Base-by-base conservation (phyloP, 345 rosid genomes). In the Brassica nigra region DNA sequence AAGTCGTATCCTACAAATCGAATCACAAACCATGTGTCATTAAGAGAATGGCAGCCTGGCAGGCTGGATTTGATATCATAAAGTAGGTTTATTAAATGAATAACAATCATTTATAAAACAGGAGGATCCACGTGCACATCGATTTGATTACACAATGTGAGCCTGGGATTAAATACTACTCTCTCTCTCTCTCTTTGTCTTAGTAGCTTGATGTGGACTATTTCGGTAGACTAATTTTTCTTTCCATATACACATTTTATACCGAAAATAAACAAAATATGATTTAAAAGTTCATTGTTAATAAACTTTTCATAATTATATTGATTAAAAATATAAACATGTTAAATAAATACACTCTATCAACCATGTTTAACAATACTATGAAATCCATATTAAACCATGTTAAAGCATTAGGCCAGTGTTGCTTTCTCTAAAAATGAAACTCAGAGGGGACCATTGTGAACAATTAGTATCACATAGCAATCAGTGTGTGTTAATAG, bases 11-110 rank as follows among this genome's bases (percentile, higher is more conserved):
- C 66, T 52, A 70, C 76, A 70, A 36, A 80, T 75, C 83, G 76
- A 80, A 80, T 75, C 80, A 80, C 36, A 30, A 28, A 75, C 71
- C 58, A 63, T 39, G 67, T 75, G 68, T 76, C 73, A 71, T 58
- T 64, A 71, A 75, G 58, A 80, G 85, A 82, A 82, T 85, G 87
- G 83, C 23, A 20, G 23, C 23, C 23, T 85, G 87, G 83, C 84
- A 82, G 80, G 65, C 78, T 85, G 84, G 77, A 36, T 52, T 76
- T 76, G 36, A 36, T 36, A 80, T 57, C 63, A 31, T 42, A 57
- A 75, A 70, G 16, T 70, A 75, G 52, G 36, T 34, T 62, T 74
- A 28, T 27, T 62, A 12, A 36, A n/a, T 67, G 36, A 27, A 16
- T 5, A 69, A 54, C 4, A 70, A 33, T 23, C 65, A 70, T 68